Percentiles rank a stretch among this genome's conserved stretches.
phyloP scores from a whole-genome alignment of 202 grass and related monocot genomes.

The Setaria viridis region DNA sequence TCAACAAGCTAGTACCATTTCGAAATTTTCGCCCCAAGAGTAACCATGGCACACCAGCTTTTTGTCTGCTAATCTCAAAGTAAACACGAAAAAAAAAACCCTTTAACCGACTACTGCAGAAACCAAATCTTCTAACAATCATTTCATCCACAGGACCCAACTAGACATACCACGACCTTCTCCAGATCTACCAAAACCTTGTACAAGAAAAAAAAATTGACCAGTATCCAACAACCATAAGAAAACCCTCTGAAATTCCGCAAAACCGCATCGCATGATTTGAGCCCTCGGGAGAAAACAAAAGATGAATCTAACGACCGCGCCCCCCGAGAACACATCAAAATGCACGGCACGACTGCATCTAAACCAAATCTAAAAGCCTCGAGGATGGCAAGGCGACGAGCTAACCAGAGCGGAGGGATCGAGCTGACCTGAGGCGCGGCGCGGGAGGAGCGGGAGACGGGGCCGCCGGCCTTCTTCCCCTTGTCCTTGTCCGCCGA shows the following conservation, averaged over 20 bases:
- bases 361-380: conserved; percentile 18
- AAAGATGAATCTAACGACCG: background rate
- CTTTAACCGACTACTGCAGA: background rate
- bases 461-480: conserved; percentile 55
- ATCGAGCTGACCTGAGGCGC: conserved; percentile 49
- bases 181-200: conserved; percentile 36
- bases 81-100: background rate
- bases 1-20: conserved; percentile 7
- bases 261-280: background rate
- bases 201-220: background rate
- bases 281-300: background rate
- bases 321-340: background rate
- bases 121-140: background rate
- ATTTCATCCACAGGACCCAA: background rate
- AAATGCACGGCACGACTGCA: conserved; percentile 18
- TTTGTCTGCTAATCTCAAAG: background rate
- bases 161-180: background rate
- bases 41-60: background rate
- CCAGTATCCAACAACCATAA: background rate
- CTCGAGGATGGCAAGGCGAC: background rate
- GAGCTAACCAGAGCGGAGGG: background rate
- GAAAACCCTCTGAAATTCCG: conserved; percentile 11
- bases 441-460: conserved; percentile 58
- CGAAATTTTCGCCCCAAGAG: background rate
- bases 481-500: conserved; percentile 72